phyloP scores from a whole-genome alignment of 78 protist species.

The Pigoraptor vietnamica region DNA sequence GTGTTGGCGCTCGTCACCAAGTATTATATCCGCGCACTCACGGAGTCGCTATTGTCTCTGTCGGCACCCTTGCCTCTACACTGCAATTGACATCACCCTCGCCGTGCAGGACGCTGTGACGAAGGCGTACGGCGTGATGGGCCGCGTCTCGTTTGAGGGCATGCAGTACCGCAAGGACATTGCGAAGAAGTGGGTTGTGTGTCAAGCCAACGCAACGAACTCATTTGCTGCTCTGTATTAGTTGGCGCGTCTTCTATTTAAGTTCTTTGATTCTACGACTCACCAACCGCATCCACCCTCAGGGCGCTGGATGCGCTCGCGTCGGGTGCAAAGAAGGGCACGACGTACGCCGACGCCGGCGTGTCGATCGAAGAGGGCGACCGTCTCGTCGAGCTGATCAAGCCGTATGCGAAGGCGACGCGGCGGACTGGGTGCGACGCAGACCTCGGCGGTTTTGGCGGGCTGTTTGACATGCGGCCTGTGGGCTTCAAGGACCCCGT shows the following conservation, averaged over 20 bases:
- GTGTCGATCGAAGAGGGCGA: constrained; percentile 76
- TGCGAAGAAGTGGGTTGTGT: constrained; percentile 21
- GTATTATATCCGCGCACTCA: no score
- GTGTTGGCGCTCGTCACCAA: no score
- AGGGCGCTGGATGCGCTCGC: constrained; percentile 1
- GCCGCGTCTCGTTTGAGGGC: constrained; percentile 42
- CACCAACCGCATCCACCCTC: background rate
- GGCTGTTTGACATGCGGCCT: constrained; percentile 68
- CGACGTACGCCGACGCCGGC: constrained; percentile 68
- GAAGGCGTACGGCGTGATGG: constrained; percentile 30
- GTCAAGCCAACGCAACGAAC: background rate
- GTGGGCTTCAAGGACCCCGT: constrained; percentile 72
- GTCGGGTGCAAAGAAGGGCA: background rate
- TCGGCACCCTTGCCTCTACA: no score
- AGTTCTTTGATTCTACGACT: background rate
- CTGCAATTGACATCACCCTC: no score
- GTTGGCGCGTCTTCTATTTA: no score
- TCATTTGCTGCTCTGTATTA: no score
- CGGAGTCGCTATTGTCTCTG: no score
- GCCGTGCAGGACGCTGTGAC: constrained; percentile 41
- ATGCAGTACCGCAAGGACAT: constrained; percentile 53
- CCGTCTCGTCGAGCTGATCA: constrained; percentile 64
- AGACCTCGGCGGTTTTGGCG: constrained; percentile 85
- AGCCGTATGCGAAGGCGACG: constrained; percentile 56
- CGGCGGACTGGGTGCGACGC: constrained; percentile 60